Base-by-base conservation (phyloP, 139 green algal genomes). In the Haematococcus lacustris region DNA sequence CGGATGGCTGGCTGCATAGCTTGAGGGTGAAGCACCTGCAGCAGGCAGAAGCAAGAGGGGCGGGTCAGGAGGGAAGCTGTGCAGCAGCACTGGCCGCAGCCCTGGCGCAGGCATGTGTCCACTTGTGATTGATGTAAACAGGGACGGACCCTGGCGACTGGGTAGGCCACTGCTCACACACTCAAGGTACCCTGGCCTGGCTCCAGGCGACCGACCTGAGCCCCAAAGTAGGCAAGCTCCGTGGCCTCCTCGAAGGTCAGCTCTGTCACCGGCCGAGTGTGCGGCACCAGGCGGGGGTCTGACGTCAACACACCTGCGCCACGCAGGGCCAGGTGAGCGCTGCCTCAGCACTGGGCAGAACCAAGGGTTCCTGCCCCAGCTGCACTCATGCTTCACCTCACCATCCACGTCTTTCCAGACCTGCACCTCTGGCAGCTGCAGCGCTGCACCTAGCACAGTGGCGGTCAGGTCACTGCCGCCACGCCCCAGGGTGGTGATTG, bases 241-340 rank as follows among this genome's bases (percentile, higher is more conserved):
- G 91, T 96, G 34, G 95, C 95, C 82, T 99, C 95, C 37, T 99
- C 93, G 74, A 92, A 98, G 1, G 96, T 99, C 21, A 99, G 93
- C 76, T 90, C 74, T 1, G 76, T 81, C 35, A 99, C 90, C 3
- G 93, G 86, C 13, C 71, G n/a, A 0, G 95, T 93, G 43, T 80
- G 73, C 21, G 71, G 38, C 33, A 97, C 86, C 1, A 98, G 83
- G 43, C 93, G 82, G 0, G 95, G 95, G 78, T 99, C 95, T 5
- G 78, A 85, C 2, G 89, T 98, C 70, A 99, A 81, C 73, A 99
- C 92, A 28, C 92, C 95, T 64, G 53, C 53, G 47, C 13, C 13
- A 57, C 47, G 21, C n/a, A n/a, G n/a, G n/a, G n/a, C n/a, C n/a
- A n/a, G n/a, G n/a, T n/a, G n/a, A n/a, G n/a, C n/a, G n/a, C n/a